phyloP scores from a whole-genome alignment of 768 basidiomycete species.

The Mycena vitilis region DNA sequence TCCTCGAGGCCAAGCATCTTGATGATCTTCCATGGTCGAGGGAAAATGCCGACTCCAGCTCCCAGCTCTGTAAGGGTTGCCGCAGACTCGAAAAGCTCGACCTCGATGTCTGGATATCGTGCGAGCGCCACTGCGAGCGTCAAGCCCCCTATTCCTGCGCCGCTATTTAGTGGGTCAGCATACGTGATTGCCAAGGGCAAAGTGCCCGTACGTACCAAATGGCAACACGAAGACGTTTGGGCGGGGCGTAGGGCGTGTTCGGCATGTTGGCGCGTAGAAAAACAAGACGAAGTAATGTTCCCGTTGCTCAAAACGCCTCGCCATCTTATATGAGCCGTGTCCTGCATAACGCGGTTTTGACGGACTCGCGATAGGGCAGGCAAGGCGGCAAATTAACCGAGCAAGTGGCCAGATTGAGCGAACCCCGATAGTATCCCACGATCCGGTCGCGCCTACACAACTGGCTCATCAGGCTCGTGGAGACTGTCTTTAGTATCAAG shows the following conservation, averaged over 20 bases:
- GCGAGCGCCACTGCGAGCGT: slow-evolving; percentile 60
- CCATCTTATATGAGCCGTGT: slow-evolving; percentile 49
- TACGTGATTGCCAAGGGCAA: slow-evolving; percentile 27
- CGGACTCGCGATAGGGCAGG: slow-evolving; percentile 47
- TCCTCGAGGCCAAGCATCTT: slow-evolving; percentile 58
- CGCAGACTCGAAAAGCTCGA: slow-evolving; percentile 68
- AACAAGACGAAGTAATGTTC: background rate
- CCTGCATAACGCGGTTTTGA: slow-evolving; percentile 56
- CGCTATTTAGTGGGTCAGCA: slow-evolving; percentile 47
- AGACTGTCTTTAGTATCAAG: slow-evolving; percentile 35
- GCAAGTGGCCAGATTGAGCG: slow-evolving; percentile 52
- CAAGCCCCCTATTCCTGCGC: slow-evolving; percentile 64
- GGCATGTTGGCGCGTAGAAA: slow-evolving; percentile 19
- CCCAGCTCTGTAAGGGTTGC: slow-evolving; percentile 63
- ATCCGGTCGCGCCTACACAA: slow-evolving; percentile 48
- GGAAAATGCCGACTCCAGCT: slow-evolving; percentile 70
- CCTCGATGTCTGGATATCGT: slow-evolving; percentile 63
- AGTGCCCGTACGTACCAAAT: slow-evolving; percentile 59
- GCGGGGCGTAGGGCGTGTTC: slow-evolving; percentile 31
- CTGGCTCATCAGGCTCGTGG: slow-evolving; percentile 33
- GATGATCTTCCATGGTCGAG: slow-evolving; percentile 63
- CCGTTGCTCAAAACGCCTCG: background rate
- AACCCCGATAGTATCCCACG: slow-evolving; percentile 54
- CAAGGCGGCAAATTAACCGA: slow-evolving; percentile 43
- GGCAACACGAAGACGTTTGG: slow-evolving; percentile 59